Percentiles rank a stretch among this genome's conserved stretches.
These are phyloP conservation scores for Eremomyces bilateralis DNA, from an alignment of 495 filamentous ascomycete species.

Conservation along the genomic window DNA sequence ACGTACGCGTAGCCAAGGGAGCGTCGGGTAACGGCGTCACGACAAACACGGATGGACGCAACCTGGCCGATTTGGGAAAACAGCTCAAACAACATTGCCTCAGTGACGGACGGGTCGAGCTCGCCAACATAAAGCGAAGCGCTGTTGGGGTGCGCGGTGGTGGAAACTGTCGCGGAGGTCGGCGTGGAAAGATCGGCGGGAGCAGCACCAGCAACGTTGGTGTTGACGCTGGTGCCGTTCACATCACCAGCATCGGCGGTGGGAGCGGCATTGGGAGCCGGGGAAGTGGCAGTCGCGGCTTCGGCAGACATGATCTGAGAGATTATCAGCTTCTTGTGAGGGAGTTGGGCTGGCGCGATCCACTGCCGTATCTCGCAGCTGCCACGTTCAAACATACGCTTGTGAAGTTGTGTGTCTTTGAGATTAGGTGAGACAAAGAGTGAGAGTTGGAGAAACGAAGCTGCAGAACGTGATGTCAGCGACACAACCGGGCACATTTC, in stretches of 20 bases:
- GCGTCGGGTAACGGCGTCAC: slow-evolving; percentile 94
- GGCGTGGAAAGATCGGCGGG: slow-evolving; percentile 41
- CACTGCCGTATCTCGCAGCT: not conserved
- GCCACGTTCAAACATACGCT: not conserved
- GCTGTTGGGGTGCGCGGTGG: slow-evolving; percentile 69
- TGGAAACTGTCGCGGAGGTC: slow-evolving; percentile 44
- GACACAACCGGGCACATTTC: not conserved
- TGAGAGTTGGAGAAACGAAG: not conserved
- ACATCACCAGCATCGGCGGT: slow-evolving; percentile 34
- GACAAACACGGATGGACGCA: slow-evolving; percentile 98
- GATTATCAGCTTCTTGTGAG: not conserved
- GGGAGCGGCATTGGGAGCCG: slow-evolving; percentile 37
- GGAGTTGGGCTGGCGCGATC: not conserved
- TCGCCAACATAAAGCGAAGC: slow-evolving; percentile 98
- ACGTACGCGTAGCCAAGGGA: slow-evolving; percentile 99
- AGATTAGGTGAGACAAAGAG: not conserved
- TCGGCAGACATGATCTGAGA: slow-evolving; percentile 46
- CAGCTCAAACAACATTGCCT: slow-evolving; percentile 99
- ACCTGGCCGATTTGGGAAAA: slow-evolving; percentile 99
- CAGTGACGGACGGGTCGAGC: slow-evolving; percentile 89
- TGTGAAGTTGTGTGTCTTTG: not conserved
- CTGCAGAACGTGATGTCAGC: not conserved
- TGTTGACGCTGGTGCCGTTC: slow-evolving; percentile 43
- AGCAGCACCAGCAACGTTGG: slow-evolving; percentile 31
- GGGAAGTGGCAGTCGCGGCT: slow-evolving; percentile 35